These are phyloP conservation scores for Aspergillus candidus DNA, from an alignment of 2,329 filamentous ascomycete genomes.

Conservation along the genomic window DNA sequence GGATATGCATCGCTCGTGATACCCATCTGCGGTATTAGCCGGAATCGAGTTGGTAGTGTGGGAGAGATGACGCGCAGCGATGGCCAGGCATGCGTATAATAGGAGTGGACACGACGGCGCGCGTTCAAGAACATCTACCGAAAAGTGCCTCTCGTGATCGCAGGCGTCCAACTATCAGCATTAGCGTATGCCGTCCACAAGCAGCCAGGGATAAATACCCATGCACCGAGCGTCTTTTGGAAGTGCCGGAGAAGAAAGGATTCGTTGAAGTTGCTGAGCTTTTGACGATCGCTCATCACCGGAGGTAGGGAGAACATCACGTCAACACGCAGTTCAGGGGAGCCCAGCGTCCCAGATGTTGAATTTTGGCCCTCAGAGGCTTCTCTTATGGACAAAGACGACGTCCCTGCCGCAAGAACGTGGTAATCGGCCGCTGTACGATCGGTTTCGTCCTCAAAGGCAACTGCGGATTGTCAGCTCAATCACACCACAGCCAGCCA, in stretches of 20 bases:
- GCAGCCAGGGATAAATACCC: slow-evolving; percentile 17
- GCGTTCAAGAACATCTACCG: slow-evolving; percentile 25
- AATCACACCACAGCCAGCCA: not conserved
- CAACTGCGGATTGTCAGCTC: slow-evolving; percentile 16
- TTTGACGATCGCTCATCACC: slow-evolving; percentile 16
- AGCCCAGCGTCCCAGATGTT: too few species aligned
- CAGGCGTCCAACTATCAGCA: slow-evolving; percentile 26
- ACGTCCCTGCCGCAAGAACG: slow-evolving; percentile 19
- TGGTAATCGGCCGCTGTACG: slow-evolving; percentile 31
- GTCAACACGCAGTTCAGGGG: too few species aligned
- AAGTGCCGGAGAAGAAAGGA: slow-evolving; percentile 32
- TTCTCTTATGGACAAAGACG: slow-evolving; percentile 15
- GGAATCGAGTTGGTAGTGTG: slow-evolving; percentile 25
- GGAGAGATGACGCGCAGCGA: slow-evolving; percentile 29
- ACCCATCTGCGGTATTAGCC: slow-evolving; percentile 25
- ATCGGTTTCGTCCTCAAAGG: slow-evolving; percentile 33
- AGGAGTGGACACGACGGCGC: slow-evolving; percentile 26
- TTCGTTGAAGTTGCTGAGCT: slow-evolving; percentile 25
- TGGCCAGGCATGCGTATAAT: slow-evolving; percentile 30
- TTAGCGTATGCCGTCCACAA: slow-evolving; percentile 8
- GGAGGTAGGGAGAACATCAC: too few species aligned
- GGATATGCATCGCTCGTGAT: slow-evolving; percentile 31
- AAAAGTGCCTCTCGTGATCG: slow-evolving; percentile 27
- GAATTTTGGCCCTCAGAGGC: slow-evolving; percentile 21
- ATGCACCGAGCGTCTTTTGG: slow-evolving; percentile 26